A percentile compares a stretch with the other conserved stretches of the same genome.
These are phyloP conservation scores for Cicer chorassanicum DNA, from an alignment of 306 rosid species.

Conservation along the genomic window DNA sequence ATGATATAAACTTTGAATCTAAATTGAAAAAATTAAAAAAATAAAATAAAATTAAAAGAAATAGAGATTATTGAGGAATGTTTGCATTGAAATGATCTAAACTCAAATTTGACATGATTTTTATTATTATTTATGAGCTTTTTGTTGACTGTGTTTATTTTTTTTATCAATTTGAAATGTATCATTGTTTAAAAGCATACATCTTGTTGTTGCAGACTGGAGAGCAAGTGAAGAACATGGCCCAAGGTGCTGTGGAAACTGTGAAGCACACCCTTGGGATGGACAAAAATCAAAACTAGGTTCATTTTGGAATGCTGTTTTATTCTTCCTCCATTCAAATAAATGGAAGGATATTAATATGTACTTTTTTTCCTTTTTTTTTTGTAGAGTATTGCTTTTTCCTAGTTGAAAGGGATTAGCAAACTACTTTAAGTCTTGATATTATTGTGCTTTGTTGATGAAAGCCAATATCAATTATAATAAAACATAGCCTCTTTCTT, in stretches of 20 bases:
- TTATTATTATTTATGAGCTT: neutral
- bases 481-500: conserved; percentile 5
- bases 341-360: conserved; percentile 38
- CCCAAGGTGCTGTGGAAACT: conserved; percentile 62
- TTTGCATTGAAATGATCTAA: too few relatives aligned
- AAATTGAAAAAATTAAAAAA: too few relatives aligned
- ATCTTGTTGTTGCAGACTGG: conserved; percentile 54
- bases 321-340: conserved; percentile 14
- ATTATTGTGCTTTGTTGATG: conserved; percentile 4
- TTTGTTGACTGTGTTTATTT: neutral
- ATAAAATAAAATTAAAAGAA: too few relatives aligned
- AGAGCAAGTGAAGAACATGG: conserved; percentile 65
- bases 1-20: too few relatives aligned
- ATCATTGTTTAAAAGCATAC: neutral
- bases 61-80: too few relatives aligned
- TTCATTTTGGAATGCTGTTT: conserved; percentile 28
- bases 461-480: conserved; percentile 39
- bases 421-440: conserved; percentile 28
- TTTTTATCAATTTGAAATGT: too few relatives aligned
- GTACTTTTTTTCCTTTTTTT: conserved; percentile 11
- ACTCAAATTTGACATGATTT: too few relatives aligned
- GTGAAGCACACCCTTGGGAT: conserved; percentile 72
- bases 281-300: conserved; percentile 40
- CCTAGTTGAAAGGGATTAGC: conserved; percentile 46
- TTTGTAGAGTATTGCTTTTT: conserved; percentile 37